Evolutionary conservation across 2,329 filamentous ascomycete species (phyloP), one percentile per base, ranked within the genome.

Genomic region (Thermoascus crustaceus): DNA sequence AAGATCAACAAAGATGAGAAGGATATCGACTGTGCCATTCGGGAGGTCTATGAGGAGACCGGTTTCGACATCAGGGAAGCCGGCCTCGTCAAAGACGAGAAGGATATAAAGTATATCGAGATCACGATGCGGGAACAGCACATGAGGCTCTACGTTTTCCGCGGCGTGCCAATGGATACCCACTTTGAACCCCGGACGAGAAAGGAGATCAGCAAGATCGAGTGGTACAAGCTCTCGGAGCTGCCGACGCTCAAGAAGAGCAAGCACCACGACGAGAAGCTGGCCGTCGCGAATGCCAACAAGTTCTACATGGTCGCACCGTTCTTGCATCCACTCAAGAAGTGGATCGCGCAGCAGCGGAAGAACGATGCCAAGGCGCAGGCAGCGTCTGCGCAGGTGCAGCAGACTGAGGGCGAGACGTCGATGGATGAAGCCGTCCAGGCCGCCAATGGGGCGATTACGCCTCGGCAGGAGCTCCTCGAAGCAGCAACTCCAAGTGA

Each of bases 301-400:
- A 95, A 89, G 54, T 96, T 95, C 58, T 98, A 95, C 63, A 95
- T 96, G 85, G 91, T 98, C 11, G 87, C 87, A 0, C 88, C 89
- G 0, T 98, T 98, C 55, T 69, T 96, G 36, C 78, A 78, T 1
- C 83, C 79, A 4, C 63, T 98, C 32, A 88, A 86, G 61, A 86
- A 85, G 57, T 96, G 88, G 88, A 86, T 96, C 30, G 68, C 78
- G n/a, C 76, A 82, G 44, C 85, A 94, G 62, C 82, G 77, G 66
- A 87, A 81, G 62, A 70, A 73, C n/a, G 83, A 85, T 48, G 67
- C 68, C 6, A 66, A 68, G 47, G 66, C 64, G 43, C 56, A 60
- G 11, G 49, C 63, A 18, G 66, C 55, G 23, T 58, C 55, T 20
- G 57, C 60, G 9, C 64, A 72, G 20, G 49, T 66, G 4, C 55